These are phyloP conservation scores for Iris pallida DNA, from an alignment of 116 monocot species.

Conservation along the genomic window DNA sequence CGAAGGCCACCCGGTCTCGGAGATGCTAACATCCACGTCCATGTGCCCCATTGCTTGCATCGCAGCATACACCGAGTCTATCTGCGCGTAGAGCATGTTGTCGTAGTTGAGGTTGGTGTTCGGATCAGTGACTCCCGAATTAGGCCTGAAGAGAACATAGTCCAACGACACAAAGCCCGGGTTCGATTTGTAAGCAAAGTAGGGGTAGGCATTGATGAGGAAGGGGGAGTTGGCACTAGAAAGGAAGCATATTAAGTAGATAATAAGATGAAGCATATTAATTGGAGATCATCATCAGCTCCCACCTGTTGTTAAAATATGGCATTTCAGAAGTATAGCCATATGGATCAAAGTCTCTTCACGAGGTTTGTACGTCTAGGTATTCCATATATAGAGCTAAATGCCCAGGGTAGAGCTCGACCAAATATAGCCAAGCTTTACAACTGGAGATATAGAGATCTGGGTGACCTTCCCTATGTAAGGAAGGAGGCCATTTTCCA, in stretches of 20 bases:
- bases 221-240: conserved; percentile 50
- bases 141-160: conserved; percentile 51
- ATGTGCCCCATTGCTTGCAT: conserved; percentile 55
- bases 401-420: too few relatives aligned
- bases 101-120: too few relatives aligned
- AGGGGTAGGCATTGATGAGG: conserved; percentile 62
- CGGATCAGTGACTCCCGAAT: too few relatives aligned
- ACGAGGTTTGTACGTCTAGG: too few relatives aligned
- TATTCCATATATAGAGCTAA: too few relatives aligned
- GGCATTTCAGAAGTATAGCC: conserved; percentile 99
- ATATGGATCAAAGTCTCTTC: too few relatives aligned
- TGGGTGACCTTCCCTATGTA: too few relatives aligned
- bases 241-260: conserved; percentile 42
- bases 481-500: too few relatives aligned
- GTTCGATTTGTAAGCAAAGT: conserved; percentile 54
- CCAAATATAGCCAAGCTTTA: too few relatives aligned
- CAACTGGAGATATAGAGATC: too few relatives aligned
- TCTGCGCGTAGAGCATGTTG: too few relatives aligned
- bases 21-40: conserved; percentile 52
- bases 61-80: conserved; percentile 65
- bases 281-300: conserved; percentile 99
- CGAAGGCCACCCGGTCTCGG: conserved; percentile 97
- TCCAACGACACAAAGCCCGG: conserved; percentile 30
- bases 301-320: conserved; percentile 99
- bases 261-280: too few relatives aligned